Conservation (phyloP, 1,284 basidiomycete genomes). For the Ustilago shanxiensis region DNA sequence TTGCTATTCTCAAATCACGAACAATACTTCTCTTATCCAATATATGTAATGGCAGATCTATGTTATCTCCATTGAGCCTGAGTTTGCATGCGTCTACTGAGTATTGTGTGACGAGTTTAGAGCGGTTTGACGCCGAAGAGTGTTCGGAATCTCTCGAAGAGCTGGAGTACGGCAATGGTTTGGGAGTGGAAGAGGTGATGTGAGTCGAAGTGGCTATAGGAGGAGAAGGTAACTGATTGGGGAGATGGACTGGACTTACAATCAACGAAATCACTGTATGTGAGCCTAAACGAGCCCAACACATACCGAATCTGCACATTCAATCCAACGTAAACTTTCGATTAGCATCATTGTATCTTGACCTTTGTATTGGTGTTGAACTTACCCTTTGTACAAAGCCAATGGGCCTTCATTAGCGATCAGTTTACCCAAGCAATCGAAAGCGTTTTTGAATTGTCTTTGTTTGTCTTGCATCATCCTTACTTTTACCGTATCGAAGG, state of each 20-base stretch:
- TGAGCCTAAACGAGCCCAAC: constrained; percentile 57
- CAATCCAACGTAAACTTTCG: too few relatives aligned
- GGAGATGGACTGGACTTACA: constrained; percentile 42
- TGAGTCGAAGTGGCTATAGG: too few relatives aligned
- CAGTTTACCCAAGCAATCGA: constrained; percentile 50
- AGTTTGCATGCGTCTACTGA: neutral
- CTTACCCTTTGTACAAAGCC: constrained; percentile 59
- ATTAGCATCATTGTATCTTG: neutral
- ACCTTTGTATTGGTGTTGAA: neutral
- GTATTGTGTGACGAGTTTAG: constrained; percentile 4
- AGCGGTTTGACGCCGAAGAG: constrained; percentile 61
- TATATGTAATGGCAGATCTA: constrained; percentile 9
- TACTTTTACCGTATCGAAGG: constrained; percentile 60
- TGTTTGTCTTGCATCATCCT: constrained; percentile 57
- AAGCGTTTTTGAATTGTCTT: constrained; percentile 42
- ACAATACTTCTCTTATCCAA: constrained; percentile 30
- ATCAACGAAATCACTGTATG: constrained; percentile 61
- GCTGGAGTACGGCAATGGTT: constrained; percentile 7
- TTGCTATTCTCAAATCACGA: constrained; percentile 16
- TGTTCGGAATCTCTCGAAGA: constrained; percentile 58
- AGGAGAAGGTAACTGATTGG: too few relatives aligned
- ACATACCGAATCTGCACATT: constrained; percentile 52
- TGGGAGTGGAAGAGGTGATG: neutral
- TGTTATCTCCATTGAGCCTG: neutral
- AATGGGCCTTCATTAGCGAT: constrained; percentile 56